Base-by-base conservation (phyloP, 352 stramenopile species). In the Phytophthora quininea region DNA sequence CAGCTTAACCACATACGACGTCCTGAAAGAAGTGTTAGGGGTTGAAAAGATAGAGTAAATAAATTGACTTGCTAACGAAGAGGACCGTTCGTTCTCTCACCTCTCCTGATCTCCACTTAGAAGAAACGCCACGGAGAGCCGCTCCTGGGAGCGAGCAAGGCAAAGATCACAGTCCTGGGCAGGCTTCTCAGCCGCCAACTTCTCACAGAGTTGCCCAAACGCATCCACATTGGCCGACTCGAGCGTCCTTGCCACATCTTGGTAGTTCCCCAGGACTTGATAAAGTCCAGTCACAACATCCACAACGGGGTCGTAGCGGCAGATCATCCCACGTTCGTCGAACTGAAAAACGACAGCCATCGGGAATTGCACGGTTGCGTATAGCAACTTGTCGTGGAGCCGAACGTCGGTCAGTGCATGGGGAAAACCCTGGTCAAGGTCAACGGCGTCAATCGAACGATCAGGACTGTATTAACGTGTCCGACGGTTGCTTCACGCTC, bases 1-100 rank as follows among this genome's bases (percentile, higher is more conserved):
- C 64, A 96, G 88, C 69, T 76, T 96, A 29, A 96, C 88, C 45
- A 78, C 86, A 29, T 96, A 96, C 69, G 88, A 96, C 81, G 72
- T 96, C 27, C 66, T 96, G 31, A 96, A 96, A 65, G 88, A 96
- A 50, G 58, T 93, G n/a, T 72, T 96, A 59, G 86, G 81, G 24
- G 80, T 96, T 54, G 86, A 94, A 65, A 91, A 80, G 80, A 85
- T 88, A 84, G 77, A 84, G 71, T 77, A 74, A 68, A 74, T 66
- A 63, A 49, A 58, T 40, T 40, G 6, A 11, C 35, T 11, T 40
- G 35, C 35, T 40, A 40, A 40, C 35, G 35, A 11, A 11, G 35
- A 40, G 35, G 19, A 24, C 19, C 19, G 19, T 24, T 24, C 19
- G 19, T 24, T 24, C 19, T 24, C 48, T 11, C 30, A 45, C 30